A percentile compares a stretch with the other conserved stretches of the same genome.
Evolutionary conservation across 2,329 filamentous ascomycete genomes (phyloP).

Genomic region (Akanthomyces uredinophilus): DNA sequence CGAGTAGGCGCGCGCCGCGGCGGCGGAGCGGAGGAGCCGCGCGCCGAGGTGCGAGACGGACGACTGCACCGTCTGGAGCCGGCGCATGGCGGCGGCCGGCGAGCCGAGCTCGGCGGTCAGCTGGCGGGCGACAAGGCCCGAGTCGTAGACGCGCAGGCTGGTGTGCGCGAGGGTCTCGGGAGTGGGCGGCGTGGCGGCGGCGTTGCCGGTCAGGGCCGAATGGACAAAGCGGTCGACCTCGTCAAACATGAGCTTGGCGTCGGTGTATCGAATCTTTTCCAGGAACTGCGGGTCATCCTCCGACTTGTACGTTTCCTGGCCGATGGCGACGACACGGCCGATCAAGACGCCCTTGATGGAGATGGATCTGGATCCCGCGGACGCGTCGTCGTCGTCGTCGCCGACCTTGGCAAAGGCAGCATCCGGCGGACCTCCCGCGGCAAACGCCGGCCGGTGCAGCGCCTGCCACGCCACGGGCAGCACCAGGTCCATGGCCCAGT

Average conservation of each 20-base stretch:
- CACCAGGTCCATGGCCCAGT: constrained; percentile 28
- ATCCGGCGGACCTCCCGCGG: constrained; percentile 22
- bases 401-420: not conserved
- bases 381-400: not conserved
- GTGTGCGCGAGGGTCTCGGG: not conserved
- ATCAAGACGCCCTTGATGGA: not conserved
- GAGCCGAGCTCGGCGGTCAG: constrained; percentile 10
- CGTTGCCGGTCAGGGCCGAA: not conserved
- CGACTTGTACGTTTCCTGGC: not conserved
- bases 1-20: constrained; percentile 16
- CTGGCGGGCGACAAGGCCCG: constrained; percentile 16
- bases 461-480: constrained; percentile 23
- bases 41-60: constrained; percentile 14
- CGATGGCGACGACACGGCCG: not conserved
- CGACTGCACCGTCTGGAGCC: not conserved
- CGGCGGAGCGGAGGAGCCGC: constrained; percentile 16
- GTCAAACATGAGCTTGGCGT: constrained; percentile 22
- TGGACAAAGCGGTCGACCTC: constrained; percentile 22
- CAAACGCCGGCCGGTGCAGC: constrained; percentile 20
- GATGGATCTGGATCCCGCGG: not conserved
- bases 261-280: constrained; percentile 21
- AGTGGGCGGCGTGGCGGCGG: not conserved
- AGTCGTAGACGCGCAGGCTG: constrained; percentile 20
- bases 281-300: not conserved
- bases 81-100: not conserved